Base-by-base conservation (phyloP, 352 stramenopile species). In the Phytophthora palmivora region DNA sequence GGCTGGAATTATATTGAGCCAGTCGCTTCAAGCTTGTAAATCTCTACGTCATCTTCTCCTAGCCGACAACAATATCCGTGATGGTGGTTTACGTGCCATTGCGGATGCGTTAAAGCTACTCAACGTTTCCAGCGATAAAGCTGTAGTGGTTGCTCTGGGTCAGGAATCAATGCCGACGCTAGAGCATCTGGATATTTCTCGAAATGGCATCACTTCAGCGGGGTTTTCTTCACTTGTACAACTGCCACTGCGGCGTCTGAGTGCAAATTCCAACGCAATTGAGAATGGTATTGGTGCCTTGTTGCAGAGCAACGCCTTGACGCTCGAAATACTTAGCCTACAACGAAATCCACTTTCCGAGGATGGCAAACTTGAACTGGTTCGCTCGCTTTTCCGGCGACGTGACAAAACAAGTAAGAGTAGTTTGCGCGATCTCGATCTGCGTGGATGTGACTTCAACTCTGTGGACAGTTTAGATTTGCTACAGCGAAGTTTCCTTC, bases 1-100 rank as follows among this genome's bases (percentile, higher is more conserved):
- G 44, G 79, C 74, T 38, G 79, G 79, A 4, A 87, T 89, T 28
- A 70, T 89, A 42, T 54, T 89, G n/a, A 73, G 79, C 10, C 79
- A 89, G 37, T 82, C 79, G 6, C 63, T 89, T 30, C 74, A 78
- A 44, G 38, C 42, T 0, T 83, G 72, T 18, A 67, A 16, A 0
- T 52, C 52, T 0, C 37, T 89, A 15, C 66, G 68, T 10, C 46
- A 66, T 6, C 50, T 89, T n/a, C 14, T 78, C 2, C 54, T 87
- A 30, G 62, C 72, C 0, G 61, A 79, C 18, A 89, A 89, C 55
- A 79, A 82, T 50, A 67, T 89, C 12, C 76, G 79, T 0, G 79
- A 89, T 38, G 74, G 79, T 11, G 79, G 79, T 0, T 32, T 87
- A 33, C 72, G 77, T 6, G 79, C 77, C 6, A 72, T 89, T 42